These are phyloP conservation scores for Digitaria exilis DNA, from an alignment of 202 grass and related monocot genomes.

Conservation along the genomic window DNA sequence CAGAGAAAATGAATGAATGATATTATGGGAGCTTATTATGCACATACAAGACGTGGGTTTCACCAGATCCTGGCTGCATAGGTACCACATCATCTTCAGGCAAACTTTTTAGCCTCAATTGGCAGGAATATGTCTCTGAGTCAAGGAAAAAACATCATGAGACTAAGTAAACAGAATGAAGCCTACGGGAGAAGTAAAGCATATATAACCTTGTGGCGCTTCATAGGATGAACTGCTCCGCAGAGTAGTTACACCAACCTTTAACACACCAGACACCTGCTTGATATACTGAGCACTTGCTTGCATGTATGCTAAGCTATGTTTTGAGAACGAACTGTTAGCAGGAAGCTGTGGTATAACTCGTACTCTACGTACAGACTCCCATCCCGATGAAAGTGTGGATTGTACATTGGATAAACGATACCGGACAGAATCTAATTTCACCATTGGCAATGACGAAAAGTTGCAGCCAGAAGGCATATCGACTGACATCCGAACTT, in stretches of 20 bases:
- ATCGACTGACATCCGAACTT: slow-evolving; percentile 94
- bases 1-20: slow-evolving; percentile 15
- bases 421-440: slow-evolving; percentile 72
- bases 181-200: slow-evolving; percentile 19
- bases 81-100: slow-evolving; percentile 72
- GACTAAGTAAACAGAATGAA: slow-evolving; percentile 34
- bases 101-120: slow-evolving; percentile 88
- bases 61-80: slow-evolving; percentile 97
- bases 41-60: slow-evolving; percentile 97
- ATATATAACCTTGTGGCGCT: slow-evolving; percentile 78
- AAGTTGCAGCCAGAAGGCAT: slow-evolving; percentile 92
- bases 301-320: slow-evolving; percentile 97
- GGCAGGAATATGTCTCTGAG: slow-evolving; percentile 91
- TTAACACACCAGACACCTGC: slow-evolving; percentile 90
- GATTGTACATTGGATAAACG: slow-evolving; percentile 85
- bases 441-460: slow-evolving; percentile 77
- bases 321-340: slow-evolving; percentile 87
- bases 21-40: slow-evolving; percentile 34
- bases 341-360: slow-evolving; percentile 67
- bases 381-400: slow-evolving; percentile 81
- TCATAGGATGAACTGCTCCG: slow-evolving; percentile 79
- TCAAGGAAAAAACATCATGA: slow-evolving; percentile 38
- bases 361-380: slow-evolving; percentile 78
- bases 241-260: slow-evolving; percentile 87
- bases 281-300: slow-evolving; percentile 97